Evolutionary conservation across 495 filamentous ascomycete species (phyloP).

Genomic region (Penicillium antarcticum): DNA sequence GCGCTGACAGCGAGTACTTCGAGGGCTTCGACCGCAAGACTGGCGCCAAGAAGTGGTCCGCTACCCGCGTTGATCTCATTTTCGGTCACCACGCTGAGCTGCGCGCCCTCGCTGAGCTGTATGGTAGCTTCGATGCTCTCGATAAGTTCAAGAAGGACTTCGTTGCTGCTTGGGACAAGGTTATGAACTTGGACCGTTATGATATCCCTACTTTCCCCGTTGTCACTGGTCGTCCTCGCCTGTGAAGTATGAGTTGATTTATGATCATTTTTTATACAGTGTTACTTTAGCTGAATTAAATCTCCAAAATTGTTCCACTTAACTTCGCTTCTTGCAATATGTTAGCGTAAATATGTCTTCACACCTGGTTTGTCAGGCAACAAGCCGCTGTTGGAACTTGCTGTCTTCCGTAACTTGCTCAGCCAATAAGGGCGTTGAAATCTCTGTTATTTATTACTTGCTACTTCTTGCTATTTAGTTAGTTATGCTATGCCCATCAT

Average conservation of each 20-base stretch:
- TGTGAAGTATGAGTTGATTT: conserved; percentile 13
- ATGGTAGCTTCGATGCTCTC: conserved; percentile 50
- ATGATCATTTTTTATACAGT: neutral
- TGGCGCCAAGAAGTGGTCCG: conserved; percentile 65
- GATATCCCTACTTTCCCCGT: conserved; percentile 38
- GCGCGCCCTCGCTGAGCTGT: conserved; percentile 65
- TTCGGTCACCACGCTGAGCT: conserved; percentile 71
- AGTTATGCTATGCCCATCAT: too few species aligned
- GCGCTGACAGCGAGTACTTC: conserved; percentile 48
- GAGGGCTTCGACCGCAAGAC: conserved; percentile 64
- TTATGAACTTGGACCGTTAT: conserved; percentile 67
- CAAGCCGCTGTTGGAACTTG: too few species aligned
- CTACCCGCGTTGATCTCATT: conserved; percentile 63
- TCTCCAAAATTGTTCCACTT: neutral
- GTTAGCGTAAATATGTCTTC: too few species aligned
- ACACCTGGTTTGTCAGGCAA: too few species aligned
- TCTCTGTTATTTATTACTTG: too few species aligned
- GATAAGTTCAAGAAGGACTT: conserved; percentile 69
- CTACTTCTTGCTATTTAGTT: too few species aligned
- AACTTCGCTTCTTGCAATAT: too few species aligned
- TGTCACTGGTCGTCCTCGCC: conserved; percentile 19
- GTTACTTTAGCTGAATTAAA: neutral
- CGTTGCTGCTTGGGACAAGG: conserved; percentile 66
- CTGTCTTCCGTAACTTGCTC: too few species aligned
- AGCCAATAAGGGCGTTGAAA: too few species aligned